Evolutionary conservation across 345 rosid species (phyloP), one percentile per base, ranked within the genome.

Genomic region (Orychophragmus violaceus): DNA sequence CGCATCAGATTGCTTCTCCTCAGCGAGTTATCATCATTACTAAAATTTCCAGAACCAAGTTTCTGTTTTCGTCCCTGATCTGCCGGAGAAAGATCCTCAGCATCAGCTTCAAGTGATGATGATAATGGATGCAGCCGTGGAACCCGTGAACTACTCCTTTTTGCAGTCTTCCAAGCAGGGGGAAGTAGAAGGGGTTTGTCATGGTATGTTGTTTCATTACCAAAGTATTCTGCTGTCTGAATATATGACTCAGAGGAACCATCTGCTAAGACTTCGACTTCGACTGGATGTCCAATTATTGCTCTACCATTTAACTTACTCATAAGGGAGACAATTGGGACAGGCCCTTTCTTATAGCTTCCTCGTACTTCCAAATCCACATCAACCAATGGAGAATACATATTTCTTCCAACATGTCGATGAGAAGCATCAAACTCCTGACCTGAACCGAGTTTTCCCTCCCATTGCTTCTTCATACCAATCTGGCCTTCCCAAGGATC

Each of bases 101-200:
- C 79, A 62, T 82, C 80, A 32, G 59, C 72, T 58, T 81, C 90
- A 13, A 78, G 70, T 18, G 83, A 41, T 42, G 87, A 57, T 64
- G 72, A 52, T 23, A 83, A 72, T 48, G 77, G 76, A 27, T 79
- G 82, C 28, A 85, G 78, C 42, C 96, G 91, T 28, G 90, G 98
- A 45, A 84, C 82, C 75, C 99, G 82, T 50, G 84, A 83, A 70
- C 81, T 90, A 32, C 87, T 87, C 68, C 99, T 83, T 69, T 92
- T 83, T 14, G 97, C 98, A 29, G 99, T 95, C 80, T 86, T 85
- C 98, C 99, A 89, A 5, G 91, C 89, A 21, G 87, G 82, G 53
- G 87, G 80, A 48, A 88, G 85, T 24, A 81, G 67, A 30, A 73
- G 72, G 59, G 58, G 72, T 59, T 80, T 85, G 52, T 81, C 88